Base-by-base conservation (phyloP, 306 rosid genomes). In the Quercus aquifolioides region DNA sequence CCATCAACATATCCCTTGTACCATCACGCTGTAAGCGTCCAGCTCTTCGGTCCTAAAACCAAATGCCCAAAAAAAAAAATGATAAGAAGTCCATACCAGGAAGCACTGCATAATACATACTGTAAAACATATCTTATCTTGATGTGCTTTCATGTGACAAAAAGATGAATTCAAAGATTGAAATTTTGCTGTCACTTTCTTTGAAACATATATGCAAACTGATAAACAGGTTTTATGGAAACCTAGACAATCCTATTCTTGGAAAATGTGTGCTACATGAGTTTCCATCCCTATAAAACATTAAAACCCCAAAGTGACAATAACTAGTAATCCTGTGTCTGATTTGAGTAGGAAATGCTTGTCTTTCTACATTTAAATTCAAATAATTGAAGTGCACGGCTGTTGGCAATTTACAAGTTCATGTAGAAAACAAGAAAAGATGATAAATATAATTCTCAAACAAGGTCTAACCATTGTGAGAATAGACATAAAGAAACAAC, bases 41-140 rank as follows among this genome's bases (percentile, higher is more conserved):
- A 26, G 79, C 64, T 52, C 92, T 81, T 54, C 86, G 87, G 38
- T 89, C 92, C 92, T 89, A 76, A 76, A 75, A 77, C 49, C 30
- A 64, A 25, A 79, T 57, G 31, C 58, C 13, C 3, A 69, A 25
- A 82, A 63, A 71, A 63, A 65, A 64, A 65, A 69, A 21, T 23
- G 57, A 25, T 70, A 71, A 73, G 68, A 57, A 73, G 57, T 69
- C 19, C 46, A 74, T 51, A 33, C 35, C 59, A 41, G 73, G 12
- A 12, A 49, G 5, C 31, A 49, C 8, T 20, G 43, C n/a, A 73
- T n/a, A 8, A 49, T 49, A 5, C 71, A 3, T 13, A 30, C 69
- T 19, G 3, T 17, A 17, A 23, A 3, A 65, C 14, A 21, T 5
- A 18, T 46, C 46, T 23, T 5, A 18, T 17, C 56, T 31, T 8